Evolutionary conservation across 2,329 filamentous ascomycete genomes (phyloP), one percentile per base, ranked within the genome.

Genomic region (Aspergillus pseudonomiae): DNA sequence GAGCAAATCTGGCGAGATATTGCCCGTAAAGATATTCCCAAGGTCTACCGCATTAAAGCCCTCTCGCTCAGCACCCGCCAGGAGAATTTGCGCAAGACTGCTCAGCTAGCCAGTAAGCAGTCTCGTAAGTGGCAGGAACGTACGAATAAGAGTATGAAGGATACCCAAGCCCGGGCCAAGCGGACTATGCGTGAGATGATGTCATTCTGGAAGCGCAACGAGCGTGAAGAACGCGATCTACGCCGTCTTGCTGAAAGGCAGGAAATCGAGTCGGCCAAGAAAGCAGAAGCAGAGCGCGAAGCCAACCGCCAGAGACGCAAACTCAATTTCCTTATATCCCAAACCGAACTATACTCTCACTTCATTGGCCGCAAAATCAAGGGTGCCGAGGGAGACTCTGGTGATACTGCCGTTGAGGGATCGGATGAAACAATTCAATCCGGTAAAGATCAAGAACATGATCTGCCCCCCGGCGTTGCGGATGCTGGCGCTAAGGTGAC

Each of bases 361-460:
- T 99, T 99, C 79, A 97, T 99, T 72, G 94, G 95, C 77, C 96
- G 97, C 83, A 99, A 99, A 84, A 96, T 98, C 80, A 97, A 97
- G 82, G 98, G 94, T 1, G 91, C 95, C 70, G 94, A 98, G 75
- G 93, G 97, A 55, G 94, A 99, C 56, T 95, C 93, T 26, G 92
- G 95, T 73, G 93, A 94, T 73, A 88, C 88, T 9, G 90, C 91
- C 55, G 89, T 91, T 57, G 85, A 86, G 24, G 80, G 81, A 0
- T 83, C 86, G 11, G 84, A 85, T 56, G 82, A 76, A 65, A 73
- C 72, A 3, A 64, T 77, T 24, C 73, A 70, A 62, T 67, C 71
- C 11, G 75, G 75, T 59, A 74, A 77, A 54, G 59, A 62, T n/a
- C 65, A 71, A 32, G 77, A 30, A 52, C 46, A 52, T 30, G 76